Evolutionary conservation across 345 rosid species (phyloP).

Genomic region (Moricandia moricandioides): DNA sequence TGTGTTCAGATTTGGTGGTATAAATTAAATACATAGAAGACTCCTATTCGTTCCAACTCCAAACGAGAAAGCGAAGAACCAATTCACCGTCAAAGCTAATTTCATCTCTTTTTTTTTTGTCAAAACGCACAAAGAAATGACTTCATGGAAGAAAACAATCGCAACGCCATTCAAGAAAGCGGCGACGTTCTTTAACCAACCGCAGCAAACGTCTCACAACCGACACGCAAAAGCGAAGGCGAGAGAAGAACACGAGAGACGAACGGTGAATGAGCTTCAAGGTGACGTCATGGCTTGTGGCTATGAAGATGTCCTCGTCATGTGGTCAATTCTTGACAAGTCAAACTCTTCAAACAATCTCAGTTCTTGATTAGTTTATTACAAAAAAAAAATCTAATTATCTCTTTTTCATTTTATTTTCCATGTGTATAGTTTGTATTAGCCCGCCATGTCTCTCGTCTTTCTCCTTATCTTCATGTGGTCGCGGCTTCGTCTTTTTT

Average conservation of each 20-base stretch:
- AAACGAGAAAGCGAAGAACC: background rate
- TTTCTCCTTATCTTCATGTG: conserved; percentile 15
- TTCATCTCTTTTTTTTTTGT: background rate
- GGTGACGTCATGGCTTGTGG: conserved; percentile 95
- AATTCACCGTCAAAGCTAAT: background rate
- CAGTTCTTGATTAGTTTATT: conserved; percentile 38
- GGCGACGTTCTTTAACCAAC: conserved; percentile 67
- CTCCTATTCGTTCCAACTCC: conserved; percentile 15
- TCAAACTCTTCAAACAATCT: conserved; percentile 60
- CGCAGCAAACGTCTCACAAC: conserved; percentile 41
- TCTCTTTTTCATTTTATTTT: background rate
- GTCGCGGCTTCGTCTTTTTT: conserved; percentile 27
- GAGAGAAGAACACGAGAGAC: conserved; percentile 48
- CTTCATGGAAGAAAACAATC: conserved; percentile 86
- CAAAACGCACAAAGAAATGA: conserved; percentile 32
- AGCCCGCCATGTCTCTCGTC: conserved; percentile 36
- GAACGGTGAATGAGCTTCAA: conserved; percentile 56
- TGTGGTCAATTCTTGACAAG: conserved; percentile 98
- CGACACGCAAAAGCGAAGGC: conserved; percentile 37
- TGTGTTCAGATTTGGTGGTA: conserved; percentile 37
- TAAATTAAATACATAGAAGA: conserved; percentile 33
- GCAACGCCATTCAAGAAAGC: conserved; percentile 78
- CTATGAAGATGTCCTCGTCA: conserved; percentile 86
- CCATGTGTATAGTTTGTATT: conserved; percentile 22
- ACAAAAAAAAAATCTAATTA: background rate